Conservation (phyloP, 768 basidiomycete species). For the Leccinum uliginosum region DNA sequence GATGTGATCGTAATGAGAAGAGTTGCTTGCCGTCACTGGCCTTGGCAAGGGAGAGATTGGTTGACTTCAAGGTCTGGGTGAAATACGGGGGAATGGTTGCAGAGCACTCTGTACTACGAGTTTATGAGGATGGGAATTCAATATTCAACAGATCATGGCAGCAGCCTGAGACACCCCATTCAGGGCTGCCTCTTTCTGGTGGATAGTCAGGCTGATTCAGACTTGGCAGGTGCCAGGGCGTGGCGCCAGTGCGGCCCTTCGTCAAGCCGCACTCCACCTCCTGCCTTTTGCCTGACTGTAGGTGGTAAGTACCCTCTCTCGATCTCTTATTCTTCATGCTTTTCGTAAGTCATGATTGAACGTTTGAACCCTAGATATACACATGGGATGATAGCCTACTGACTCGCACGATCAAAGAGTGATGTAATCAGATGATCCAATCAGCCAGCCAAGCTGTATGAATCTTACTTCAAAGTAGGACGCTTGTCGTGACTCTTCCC, state of each 20-base stretch:
- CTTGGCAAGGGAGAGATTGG: no score
- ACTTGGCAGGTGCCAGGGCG: background rate
- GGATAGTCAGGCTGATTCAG: no score
- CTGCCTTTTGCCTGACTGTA: background rate
- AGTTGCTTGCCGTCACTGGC: no score
- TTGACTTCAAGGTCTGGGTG: no score
- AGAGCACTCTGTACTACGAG: no score
- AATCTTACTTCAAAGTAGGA: background rate
- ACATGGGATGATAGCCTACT: no score
- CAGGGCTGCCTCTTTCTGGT: no score
- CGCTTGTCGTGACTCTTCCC: background rate
- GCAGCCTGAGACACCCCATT: no score
- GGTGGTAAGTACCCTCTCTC: background rate
- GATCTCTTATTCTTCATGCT: background rate
- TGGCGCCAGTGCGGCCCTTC: background rate
- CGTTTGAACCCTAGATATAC: background rate
- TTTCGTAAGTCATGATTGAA: background rate
- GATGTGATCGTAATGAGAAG: no score
- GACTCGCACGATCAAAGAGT: background rate
- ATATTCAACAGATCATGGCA: no score
- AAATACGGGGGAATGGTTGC: no score
- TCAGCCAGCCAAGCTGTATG: background rate
- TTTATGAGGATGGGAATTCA: no score
- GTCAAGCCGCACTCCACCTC: background rate
- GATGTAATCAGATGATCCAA: background rate